Conservation (phyloP, 2,329 filamentous ascomycete species). For the Emmonsiellopsis sp. region DNA sequence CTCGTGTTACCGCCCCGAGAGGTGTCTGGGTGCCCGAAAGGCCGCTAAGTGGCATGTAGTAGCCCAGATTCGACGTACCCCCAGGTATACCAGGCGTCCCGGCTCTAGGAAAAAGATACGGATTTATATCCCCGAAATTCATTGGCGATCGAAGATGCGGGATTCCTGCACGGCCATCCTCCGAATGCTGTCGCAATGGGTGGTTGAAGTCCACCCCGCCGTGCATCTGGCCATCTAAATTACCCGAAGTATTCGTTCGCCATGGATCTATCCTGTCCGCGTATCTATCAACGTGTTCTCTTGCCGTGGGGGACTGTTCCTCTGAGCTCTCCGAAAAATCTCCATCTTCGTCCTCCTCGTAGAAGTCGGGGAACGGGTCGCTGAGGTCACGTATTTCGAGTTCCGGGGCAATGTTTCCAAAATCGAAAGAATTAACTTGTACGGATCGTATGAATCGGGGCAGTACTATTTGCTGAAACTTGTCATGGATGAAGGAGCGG, state of each 20-base stretch:
- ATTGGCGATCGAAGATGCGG: constrained; percentile 27
- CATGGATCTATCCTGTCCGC: constrained; percentile 4
- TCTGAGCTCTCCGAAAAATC: constrained; percentile 27
- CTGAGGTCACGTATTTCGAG: constrained; percentile 95
- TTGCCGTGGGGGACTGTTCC: constrained; percentile 11
- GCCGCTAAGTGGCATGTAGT: constrained; percentile 39
- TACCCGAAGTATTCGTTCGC: constrained; percentile 5
- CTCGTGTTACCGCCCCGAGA: constrained; percentile 36
- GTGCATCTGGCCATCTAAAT: constrained; percentile 10
- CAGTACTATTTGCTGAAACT: constrained; percentile 83
- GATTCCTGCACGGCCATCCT: constrained; percentile 18
- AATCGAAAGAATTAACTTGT: constrained; percentile 86
- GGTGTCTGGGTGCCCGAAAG: constrained; percentile 41
- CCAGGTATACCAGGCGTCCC: constrained; percentile 39
- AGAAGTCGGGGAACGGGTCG: constrained; percentile 91
- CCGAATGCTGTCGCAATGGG: constrained; percentile 20
- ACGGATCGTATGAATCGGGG: constrained; percentile 96
- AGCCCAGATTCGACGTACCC: constrained; percentile 37
- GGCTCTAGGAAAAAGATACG: constrained; percentile 34
- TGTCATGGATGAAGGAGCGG: constrained; percentile 86
- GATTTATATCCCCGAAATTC: constrained; percentile 28
- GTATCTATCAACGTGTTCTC: constrained; percentile 1
- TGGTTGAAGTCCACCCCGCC: constrained; percentile 21
- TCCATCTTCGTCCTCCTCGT: constrained; percentile 62
- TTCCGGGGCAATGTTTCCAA: constrained; percentile 71